Percentiles rank a stretch among this genome's conserved stretches.
These are phyloP conservation scores for Osmanthus fragrans DNA, from an alignment of 257 asterid species.

Conservation along the genomic window DNA sequence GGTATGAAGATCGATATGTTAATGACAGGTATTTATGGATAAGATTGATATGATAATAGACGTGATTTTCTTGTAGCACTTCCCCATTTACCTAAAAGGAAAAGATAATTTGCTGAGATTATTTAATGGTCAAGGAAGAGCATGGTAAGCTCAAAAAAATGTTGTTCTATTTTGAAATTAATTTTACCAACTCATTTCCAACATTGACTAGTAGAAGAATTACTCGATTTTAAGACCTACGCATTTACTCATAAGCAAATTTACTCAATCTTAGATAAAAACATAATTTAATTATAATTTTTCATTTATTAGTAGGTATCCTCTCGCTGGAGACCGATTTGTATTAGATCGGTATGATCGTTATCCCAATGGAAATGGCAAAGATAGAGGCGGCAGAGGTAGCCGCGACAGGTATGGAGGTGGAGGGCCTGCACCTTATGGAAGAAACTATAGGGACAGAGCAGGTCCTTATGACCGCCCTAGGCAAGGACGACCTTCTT, in stretches of 20 bases:
- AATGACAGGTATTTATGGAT: conserved; percentile 55
- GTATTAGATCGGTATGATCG: conserved; percentile 65
- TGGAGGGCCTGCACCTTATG: conserved; percentile 67
- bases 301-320: conserved; percentile 46
- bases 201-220: not conserved
- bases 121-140: too few species aligned
- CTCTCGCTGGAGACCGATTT: conserved; percentile 61
- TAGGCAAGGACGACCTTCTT: conserved; percentile 69
- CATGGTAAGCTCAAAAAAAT: too few species aligned
- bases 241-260: not conserved
- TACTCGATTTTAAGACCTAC: not conserved
- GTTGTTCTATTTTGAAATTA: too few species aligned
- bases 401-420: conserved; percentile 56
- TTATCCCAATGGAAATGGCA: conserved; percentile 67
- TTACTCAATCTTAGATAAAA: not conserved
- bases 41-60: not conserved
- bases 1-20: conserved; percentile 65
- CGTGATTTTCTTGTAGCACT: too few species aligned
- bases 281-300: not conserved
- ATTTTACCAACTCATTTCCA: too few species aligned
- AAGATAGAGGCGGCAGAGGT: conserved; percentile 64
- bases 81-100: too few species aligned
- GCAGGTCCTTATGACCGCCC: conserved; percentile 83
- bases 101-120: too few species aligned
- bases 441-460: conserved; percentile 65